These are phyloP conservation scores for Cyphellophora europaea DNA, from an alignment of 2,329 filamentous ascomycete species.

Conservation along the genomic window DNA sequence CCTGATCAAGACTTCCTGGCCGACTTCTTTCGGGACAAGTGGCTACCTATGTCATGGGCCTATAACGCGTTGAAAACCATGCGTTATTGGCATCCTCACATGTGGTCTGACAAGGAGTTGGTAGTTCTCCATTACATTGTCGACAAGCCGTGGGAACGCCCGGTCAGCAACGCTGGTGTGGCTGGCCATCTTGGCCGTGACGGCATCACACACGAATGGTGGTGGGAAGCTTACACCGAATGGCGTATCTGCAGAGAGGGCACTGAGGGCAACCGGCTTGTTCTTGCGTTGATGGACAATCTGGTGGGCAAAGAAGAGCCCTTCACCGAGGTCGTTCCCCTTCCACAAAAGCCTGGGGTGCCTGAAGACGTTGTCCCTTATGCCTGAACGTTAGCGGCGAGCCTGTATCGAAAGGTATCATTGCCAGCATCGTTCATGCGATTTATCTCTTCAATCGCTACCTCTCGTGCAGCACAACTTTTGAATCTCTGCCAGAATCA, in stretches of 20 bases:
- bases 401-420: not conserved
- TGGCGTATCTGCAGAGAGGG: slow-evolving; percentile 25
- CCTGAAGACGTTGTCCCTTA: slow-evolving; percentile 13
- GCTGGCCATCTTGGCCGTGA: slow-evolving; percentile 43
- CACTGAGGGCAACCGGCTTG: slow-evolving; percentile 3
- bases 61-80: slow-evolving; percentile 47
- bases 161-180: slow-evolving; percentile 30
- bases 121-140: slow-evolving; percentile 45
- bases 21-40: slow-evolving; percentile 35
- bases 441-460: no score
- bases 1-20: slow-evolving; percentile 47
- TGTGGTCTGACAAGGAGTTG: slow-evolving; percentile 42
- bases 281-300: slow-evolving; percentile 7
- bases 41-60: slow-evolving; percentile 38
- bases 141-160: slow-evolving; percentile 45
- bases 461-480: no score
- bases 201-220: slow-evolving; percentile 43
- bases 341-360: slow-evolving; percentile 11
- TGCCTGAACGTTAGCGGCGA: not conserved
- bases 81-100: slow-evolving; percentile 42
- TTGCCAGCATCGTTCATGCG: no score
- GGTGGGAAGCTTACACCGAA: slow-evolving; percentile 38
- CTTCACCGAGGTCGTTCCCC: slow-evolving; percentile 9
- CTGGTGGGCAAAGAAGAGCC: slow-evolving; percentile 11
- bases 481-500: no score